Percentiles rank a stretch among this genome's conserved stretches.
These are phyloP conservation scores for Boletus pseudopeckii DNA, from an alignment of 768 basidiomycete species.

Conservation along the genomic window DNA sequence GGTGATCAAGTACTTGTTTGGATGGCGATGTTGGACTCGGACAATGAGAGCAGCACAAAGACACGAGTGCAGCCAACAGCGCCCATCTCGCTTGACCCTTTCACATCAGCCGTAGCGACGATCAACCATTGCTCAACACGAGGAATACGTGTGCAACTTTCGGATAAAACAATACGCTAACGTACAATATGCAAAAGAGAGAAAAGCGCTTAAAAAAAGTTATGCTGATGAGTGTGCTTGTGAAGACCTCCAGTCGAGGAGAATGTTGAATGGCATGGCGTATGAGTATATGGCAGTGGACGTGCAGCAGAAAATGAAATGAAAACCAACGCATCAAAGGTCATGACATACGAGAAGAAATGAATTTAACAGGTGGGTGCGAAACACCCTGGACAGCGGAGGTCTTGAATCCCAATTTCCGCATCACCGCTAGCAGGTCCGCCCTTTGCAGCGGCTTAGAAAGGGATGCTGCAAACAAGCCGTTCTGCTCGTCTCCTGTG, in stretches of 20 bases:
- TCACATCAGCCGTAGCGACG: not conserved
- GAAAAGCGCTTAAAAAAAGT: conserved; percentile 15
- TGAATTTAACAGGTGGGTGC: conserved; percentile 48
- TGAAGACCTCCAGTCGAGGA: conserved; percentile 19
- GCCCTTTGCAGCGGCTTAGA: conserved; percentile 88
- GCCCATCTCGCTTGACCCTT: conserved; percentile 22
- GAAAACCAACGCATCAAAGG: conserved; percentile 20
- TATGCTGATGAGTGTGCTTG: conserved; percentile 32
- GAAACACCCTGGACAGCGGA: conserved; percentile 61
- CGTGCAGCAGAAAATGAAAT: conserved; percentile 33
- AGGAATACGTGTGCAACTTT: conserved; percentile 6
- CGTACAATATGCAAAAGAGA: conserved; percentile 44
- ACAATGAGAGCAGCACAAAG: not conserved
- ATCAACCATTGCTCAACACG: conserved; percentile 2
- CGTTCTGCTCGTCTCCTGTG: conserved; percentile 63
- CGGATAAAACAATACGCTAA: conserved; percentile 34
- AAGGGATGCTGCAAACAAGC: conserved; percentile 76
- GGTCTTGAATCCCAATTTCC: conserved; percentile 88
- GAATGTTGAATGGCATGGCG: conserved; percentile 30
- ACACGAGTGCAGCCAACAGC: conserved; percentile 15
- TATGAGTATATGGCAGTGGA: conserved; percentile 33
- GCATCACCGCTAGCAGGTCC: conserved; percentile 78
- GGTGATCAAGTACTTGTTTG: not conserved
- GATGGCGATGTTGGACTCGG: not conserved
- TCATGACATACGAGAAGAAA: conserved; percentile 36